Evolutionary conservation across 1,284 basidiomycete species (phyloP).

Genomic region (Cystobasidium sp.): DNA sequence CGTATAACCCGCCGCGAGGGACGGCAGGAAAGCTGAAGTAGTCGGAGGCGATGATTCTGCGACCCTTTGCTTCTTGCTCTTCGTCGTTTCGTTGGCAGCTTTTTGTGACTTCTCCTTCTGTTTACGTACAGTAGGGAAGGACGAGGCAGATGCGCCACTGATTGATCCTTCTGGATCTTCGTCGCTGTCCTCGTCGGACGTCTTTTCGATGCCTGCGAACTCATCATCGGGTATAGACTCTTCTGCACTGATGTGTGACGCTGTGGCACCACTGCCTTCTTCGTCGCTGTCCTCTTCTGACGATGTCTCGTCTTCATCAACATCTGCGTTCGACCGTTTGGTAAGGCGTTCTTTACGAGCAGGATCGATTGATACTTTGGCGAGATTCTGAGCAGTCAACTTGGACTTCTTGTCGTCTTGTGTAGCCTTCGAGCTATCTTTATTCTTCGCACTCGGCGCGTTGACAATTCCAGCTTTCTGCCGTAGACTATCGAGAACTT

Average conservation of each 20-base stretch:
- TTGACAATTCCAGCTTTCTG: constrained; percentile 46
- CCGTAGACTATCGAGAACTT: constrained; percentile 44
- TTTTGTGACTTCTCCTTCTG: neutral
- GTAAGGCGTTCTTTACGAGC: neutral
- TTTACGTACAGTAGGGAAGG: constrained; percentile 22
- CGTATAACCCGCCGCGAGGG: constrained; percentile 80
- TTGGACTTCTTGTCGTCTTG: neutral
- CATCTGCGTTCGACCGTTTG: neutral
- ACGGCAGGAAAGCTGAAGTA: constrained; percentile 82
- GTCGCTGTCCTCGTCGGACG: constrained; percentile 19
- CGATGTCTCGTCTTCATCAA: constrained; percentile 57
- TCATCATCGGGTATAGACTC: constrained; percentile 57
- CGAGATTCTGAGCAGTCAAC: constrained; percentile 43
- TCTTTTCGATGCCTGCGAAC: constrained; percentile 3
- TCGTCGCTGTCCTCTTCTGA: constrained; percentile 68
- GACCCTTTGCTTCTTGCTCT: constrained; percentile 52
- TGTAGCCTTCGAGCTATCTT: neutral
- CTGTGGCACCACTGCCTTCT: constrained; percentile 40
- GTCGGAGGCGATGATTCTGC: constrained; percentile 50
- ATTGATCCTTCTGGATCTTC: neutral
- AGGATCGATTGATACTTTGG: neutral
- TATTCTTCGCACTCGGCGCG: neutral
- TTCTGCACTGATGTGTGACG: constrained; percentile 52
- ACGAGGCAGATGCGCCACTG: constrained; percentile 29
- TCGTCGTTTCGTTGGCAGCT: constrained; percentile 45